Conservation (phyloP, 192 early-diverging fungal genomes). For the Dissophora ornata region DNA sequence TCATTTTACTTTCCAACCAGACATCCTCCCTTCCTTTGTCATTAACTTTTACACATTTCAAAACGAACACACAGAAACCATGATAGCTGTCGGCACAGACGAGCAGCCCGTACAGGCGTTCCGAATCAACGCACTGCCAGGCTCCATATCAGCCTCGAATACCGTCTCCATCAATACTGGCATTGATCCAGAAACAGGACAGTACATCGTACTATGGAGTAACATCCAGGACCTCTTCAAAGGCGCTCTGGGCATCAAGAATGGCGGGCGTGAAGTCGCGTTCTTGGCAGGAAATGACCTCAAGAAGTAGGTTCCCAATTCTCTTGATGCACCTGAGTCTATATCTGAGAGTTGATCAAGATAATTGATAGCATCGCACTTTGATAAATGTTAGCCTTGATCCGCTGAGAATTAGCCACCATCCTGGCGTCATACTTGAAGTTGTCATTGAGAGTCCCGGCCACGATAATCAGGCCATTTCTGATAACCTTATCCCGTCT, state of each 20-base stretch:
- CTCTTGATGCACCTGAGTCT: neutral
- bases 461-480: too few species aligned
- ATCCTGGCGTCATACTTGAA: conserved; percentile 14
- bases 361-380: too few species aligned
- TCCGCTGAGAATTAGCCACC: neutral
- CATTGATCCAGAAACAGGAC: neutral
- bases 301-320: conserved; percentile 3
- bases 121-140: too few species aligned
- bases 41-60: too few species aligned
- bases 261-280: neutral
- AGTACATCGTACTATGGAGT: conserved; percentile 8
- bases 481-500: too few species aligned
- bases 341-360: too few species aligned
- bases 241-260: neutral
- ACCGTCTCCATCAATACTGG: neutral
- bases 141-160: neutral
- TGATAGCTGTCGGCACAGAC: too few species aligned
- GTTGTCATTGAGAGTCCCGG: neutral
- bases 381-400: conserved; percentile 5
- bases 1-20: too few species aligned
- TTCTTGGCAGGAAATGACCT: conserved; percentile 5
- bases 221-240: neutral
- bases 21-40: too few species aligned
- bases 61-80: too few species aligned
- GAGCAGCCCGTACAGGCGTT: too few species aligned